Base-by-base conservation (phyloP, 106 monocot species). In the Dioscorea alata region DNA sequence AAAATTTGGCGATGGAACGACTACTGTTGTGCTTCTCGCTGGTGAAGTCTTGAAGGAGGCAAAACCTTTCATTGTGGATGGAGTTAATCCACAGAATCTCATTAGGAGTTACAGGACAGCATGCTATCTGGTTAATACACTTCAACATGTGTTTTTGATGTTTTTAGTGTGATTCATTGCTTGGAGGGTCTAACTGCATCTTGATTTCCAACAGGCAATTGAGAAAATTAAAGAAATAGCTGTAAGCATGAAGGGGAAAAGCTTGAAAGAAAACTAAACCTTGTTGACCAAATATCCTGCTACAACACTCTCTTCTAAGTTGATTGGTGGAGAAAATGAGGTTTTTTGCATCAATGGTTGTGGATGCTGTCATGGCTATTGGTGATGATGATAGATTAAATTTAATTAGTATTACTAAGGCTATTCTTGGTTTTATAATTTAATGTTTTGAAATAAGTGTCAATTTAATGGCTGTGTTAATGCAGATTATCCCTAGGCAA, bases 1-100 rank as follows among this genome's bases (percentile, higher is more conserved):
- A n/a, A n/a, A n/a, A n/a, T n/a, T n/a, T n/a, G 99, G 99, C 82
- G 99, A 99, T 90, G 99, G 93, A 69, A 97, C 97, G 35, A 99
- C 99, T 24, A 99, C 89, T 7, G 99, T 99, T 0, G 99, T 99
- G 72, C 93, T 99, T 82, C 81, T 99, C 68, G 99, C 99, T 53
- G 93, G 83, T 73, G 99, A 99, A 60, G 93, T 93, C 71, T 73
- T 99, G 28, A 99, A 90, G 78, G 97, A 97, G 60, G 79, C 84
- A 57, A 99, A 99, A 79, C 99, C 99, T 69, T 99, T 78, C 71
- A 85, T 99, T 74, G 99, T 93, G 68, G 99, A 99, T 75, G 93
- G 90, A 60, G 99, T 99, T 60, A 93, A 99, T 65, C 62, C 99
- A 72, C 99, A 99, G 54, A 93, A 80, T 83, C 83, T 99, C n/a